A percentile compares a stretch with the other conserved stretches of the same genome.
Evolutionary conservation across 805 yeast genomes (phyloP).

Genomic region (Schizosaccharomyces japonicus): DNA sequence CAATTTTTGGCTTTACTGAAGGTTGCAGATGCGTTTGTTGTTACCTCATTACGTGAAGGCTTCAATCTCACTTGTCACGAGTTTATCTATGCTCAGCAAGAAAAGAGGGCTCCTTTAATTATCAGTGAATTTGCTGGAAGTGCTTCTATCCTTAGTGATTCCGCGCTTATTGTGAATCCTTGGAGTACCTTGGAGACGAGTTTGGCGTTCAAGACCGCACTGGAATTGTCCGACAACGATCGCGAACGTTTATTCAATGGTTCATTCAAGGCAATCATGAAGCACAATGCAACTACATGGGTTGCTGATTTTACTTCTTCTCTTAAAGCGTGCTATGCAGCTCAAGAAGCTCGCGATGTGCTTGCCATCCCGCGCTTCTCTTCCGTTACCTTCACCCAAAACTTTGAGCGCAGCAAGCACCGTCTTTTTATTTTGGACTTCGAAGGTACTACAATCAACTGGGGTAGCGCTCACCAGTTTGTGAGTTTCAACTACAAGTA

Average conservation of each 20-base stretch:
- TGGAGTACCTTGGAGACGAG: constrained; percentile 60
- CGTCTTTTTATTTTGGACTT: constrained; percentile 30
- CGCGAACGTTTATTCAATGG: constrained; percentile 36
- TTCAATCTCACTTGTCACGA: constrained; percentile 94
- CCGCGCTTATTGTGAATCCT: constrained; percentile 61
- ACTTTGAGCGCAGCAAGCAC: constrained; percentile 17
- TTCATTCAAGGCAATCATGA: constrained; percentile 32
- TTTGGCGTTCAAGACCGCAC: constrained; percentile 34
- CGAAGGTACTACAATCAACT: constrained; percentile 18
- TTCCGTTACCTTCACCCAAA: constrained; percentile 17
- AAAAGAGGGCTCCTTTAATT: constrained; percentile 41
- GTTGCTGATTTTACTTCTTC: constrained; percentile 29
- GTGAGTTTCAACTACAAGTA: constrained; percentile 22
- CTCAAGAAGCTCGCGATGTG: constrained; percentile 22
- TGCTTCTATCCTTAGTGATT: constrained; percentile 47
- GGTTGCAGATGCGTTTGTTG: constrained; percentile 74
- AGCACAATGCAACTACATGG: constrained; percentile 60
- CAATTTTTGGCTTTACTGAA: constrained; percentile 69
- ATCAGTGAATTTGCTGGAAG: constrained; percentile 89
- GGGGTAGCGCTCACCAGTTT: constrained; percentile 7
- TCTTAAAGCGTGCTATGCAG: constrained; percentile 30
- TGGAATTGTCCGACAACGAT: constrained; percentile 41
- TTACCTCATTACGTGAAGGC: constrained; percentile 84
- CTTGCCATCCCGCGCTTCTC: constrained; percentile 16
- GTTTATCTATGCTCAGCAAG: constrained; percentile 45